These are phyloP conservation scores for Massariosphaeria phaeospora DNA, from an alignment of 495 filamentous ascomycete species.

Conservation along the genomic window DNA sequence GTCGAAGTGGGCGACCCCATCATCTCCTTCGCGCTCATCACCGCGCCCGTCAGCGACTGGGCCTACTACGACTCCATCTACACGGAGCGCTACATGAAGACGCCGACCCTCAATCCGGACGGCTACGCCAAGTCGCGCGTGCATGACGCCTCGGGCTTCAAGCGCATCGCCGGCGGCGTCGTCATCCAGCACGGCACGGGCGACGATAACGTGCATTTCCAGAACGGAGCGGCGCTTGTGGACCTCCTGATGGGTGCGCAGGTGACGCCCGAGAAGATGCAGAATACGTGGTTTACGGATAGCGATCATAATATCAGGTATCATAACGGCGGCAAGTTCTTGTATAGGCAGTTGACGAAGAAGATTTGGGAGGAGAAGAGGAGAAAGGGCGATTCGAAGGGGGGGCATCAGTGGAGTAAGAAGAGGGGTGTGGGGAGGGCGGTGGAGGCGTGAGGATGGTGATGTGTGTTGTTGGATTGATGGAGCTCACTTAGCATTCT, in stretches of 20 bases:
- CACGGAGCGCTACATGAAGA: constrained; percentile 63
- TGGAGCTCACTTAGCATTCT: too few relatives aligned
- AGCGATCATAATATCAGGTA: constrained; percentile 50
- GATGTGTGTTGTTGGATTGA: too few relatives aligned
- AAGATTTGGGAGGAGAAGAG: constrained; percentile 48
- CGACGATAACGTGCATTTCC: constrained; percentile 60
- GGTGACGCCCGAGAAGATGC: constrained; percentile 50
- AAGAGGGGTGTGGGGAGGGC: constrained; percentile 3
- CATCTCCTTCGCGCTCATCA: constrained; percentile 51
- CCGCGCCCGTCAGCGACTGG: constrained; percentile 56
- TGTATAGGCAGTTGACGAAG: constrained; percentile 51
- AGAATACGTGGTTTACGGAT: constrained; percentile 52
- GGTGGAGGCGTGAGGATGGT: not conserved
- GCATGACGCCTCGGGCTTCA: constrained; percentile 46
- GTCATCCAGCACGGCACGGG: constrained; percentile 53
- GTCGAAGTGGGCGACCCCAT: constrained; percentile 49
- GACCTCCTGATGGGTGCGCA: constrained; percentile 49
- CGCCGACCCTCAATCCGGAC: constrained; percentile 43
- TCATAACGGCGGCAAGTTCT: constrained; percentile 43
- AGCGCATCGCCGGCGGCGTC: constrained; percentile 49
- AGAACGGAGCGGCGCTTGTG: constrained; percentile 50
- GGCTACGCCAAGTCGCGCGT: constrained; percentile 50
- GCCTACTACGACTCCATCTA: constrained; percentile 60
- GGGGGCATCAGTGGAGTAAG: constrained; percentile 46
- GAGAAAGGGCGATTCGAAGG: constrained; percentile 31